Percentiles rank a stretch among this genome's conserved stretches.
Conservation (phyloP, 306 rosid species). For the peach (Prunus persica) region Prunus_persica_NCBIv2 NC_034009.1:421001-421500, state of each 20-base stretch:
- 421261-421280: neutral
- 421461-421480: too few species aligned
- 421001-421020: slow-evolving; percentile 24
- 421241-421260: neutral
- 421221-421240: neutral
- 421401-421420: too few species aligned
- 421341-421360: too few species aligned
- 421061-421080: slow-evolving; percentile 95
- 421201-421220: neutral
- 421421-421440: too few species aligned
- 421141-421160: neutral
- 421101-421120: slow-evolving; percentile 97
- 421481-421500: too few species aligned
- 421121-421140: slow-evolving; percentile 53
- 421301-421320: too few species aligned
- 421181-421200: neutral
- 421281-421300: too few species aligned
- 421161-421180: slow-evolving; percentile 21
- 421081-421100: slow-evolving; percentile 85
- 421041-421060: slow-evolving; percentile 97
- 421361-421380: neutral
- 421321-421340: too few species aligned
- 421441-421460: too few species aligned
- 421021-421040: slow-evolving; percentile 99
- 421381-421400: neutral